phyloP scores from a whole-genome alignment of 2,329 filamentous ascomycete genomes.

The Hymenoscyphus repandus region DNA sequence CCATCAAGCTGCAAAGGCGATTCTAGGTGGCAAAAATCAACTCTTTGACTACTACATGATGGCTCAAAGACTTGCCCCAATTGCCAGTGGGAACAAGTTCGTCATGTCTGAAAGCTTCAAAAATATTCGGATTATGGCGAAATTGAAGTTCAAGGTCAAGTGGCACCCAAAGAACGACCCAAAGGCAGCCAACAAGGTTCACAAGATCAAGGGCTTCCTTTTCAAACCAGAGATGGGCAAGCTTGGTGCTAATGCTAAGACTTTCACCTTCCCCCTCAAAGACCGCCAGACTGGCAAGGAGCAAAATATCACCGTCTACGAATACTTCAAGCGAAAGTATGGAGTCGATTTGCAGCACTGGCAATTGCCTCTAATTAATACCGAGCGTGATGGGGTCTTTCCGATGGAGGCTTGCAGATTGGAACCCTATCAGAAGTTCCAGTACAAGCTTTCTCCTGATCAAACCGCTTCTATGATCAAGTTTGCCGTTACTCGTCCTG shows the following conservation, averaged over 20 bases:
- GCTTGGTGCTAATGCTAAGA: conserved; percentile 45
- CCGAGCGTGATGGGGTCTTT: conserved; percentile 48
- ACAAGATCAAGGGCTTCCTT: conserved; percentile 47
- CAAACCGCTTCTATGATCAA: conserved; percentile 88
- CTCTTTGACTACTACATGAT: conserved; percentile 20
- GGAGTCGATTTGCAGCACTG: conserved; percentile 42
- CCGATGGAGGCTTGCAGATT: conserved; percentile 57
- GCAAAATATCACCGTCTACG: conserved; percentile 35
- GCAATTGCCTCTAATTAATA: conserved; percentile 52
- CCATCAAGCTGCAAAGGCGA: conserved; percentile 31
- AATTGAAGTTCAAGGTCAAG: conserved; percentile 50
- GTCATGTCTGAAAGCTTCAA: conserved; percentile 46
- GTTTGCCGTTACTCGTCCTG: conserved; percentile 77
- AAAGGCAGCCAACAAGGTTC: conserved; percentile 37
- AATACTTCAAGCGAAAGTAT: conserved; percentile 56
- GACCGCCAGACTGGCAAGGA: conserved; percentile 38
- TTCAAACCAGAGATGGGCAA: conserved; percentile 38
- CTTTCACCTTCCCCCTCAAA: conserved; percentile 50
- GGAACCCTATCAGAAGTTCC: conserved; percentile 52
- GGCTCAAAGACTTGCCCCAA: conserved; percentile 19
- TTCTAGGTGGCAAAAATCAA: conserved; percentile 24
- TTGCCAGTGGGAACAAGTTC: conserved; percentile 2
- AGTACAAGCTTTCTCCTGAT: conserved; percentile 52
- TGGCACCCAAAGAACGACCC: conserved; percentile 44
- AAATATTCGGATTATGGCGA: conserved; percentile 47